Conservation (phyloP, 495 filamentous ascomycete genomes). For the Podospora didyma region DNA sequence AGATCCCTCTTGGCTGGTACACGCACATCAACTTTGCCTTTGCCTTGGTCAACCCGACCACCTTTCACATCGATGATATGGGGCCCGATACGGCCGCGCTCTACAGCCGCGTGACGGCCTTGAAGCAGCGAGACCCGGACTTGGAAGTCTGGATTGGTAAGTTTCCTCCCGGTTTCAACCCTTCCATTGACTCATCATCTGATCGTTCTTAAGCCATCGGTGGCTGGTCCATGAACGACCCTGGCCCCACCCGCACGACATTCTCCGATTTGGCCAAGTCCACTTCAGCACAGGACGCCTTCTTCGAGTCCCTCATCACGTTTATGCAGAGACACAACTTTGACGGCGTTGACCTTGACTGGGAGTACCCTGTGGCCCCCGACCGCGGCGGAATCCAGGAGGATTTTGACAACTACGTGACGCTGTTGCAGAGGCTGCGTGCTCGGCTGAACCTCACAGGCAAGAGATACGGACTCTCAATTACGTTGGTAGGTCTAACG, state of each 20-base stretch:
- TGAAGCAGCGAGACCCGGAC: slow-evolving; percentile 24
- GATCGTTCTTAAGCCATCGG: no score
- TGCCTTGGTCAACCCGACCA: slow-evolving; percentile 14
- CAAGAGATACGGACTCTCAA: no score
- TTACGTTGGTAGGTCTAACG: no score
- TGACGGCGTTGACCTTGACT: slow-evolving; percentile 53
- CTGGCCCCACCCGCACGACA: slow-evolving; percentile 16
- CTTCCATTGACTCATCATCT: no score
- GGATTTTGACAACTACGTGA: slow-evolving; percentile 40
- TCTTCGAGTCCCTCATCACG: slow-evolving; percentile 14
- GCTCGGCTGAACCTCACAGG: no score
- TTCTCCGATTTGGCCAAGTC: slow-evolving; percentile 19
- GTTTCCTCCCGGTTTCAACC: no score
- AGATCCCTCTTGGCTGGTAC: slow-evolving; percentile 7
- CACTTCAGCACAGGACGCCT: slow-evolving; percentile 10
- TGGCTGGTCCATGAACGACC: slow-evolving; percentile 42
- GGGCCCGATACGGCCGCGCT: neutral
- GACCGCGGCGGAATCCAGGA: slow-evolving; percentile 32
- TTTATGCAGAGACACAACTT: slow-evolving; percentile 15
- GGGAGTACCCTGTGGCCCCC: slow-evolving; percentile 42
- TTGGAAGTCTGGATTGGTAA: slow-evolving; percentile 34
- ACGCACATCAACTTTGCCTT: slow-evolving; percentile 31
- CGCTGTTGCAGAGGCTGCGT: no score
- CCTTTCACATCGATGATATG: slow-evolving; percentile 7
- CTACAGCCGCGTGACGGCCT: slow-evolving; percentile 13